Evolutionary conservation across 2,329 filamentous ascomycete genomes (phyloP).

Genomic region (Epichloe aotearoae): DNA sequence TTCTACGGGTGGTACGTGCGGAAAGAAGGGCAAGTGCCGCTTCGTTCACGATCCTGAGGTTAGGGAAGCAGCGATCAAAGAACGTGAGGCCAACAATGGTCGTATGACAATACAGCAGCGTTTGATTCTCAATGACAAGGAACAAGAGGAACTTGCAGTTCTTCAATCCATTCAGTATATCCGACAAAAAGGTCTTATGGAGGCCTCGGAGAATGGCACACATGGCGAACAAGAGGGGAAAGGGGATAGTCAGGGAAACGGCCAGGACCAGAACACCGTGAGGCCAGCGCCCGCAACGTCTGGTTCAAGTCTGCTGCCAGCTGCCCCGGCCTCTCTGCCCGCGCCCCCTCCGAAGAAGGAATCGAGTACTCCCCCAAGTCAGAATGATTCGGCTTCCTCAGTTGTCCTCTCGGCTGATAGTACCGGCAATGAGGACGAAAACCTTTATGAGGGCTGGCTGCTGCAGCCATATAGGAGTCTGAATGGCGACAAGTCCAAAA

Average conservation of each 20-base stretch:
- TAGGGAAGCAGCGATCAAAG: conserved; percentile 48
- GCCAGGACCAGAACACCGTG: background rate
- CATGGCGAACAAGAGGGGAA: conserved; percentile 3
- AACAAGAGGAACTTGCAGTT: conserved; percentile 53
- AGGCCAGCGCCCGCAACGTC: conserved; percentile 7
- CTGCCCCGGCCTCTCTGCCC: conserved; percentile 25
- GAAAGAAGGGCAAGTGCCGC: conserved; percentile 64
- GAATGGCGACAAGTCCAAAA: conserved; percentile 18
- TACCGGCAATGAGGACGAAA: conserved; percentile 17
- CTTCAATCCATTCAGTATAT: conserved; percentile 54
- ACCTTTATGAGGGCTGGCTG: conserved; percentile 26
- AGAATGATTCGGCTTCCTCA: conserved; percentile 20
- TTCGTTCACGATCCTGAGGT: conserved; percentile 55
- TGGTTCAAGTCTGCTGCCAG: conserved; percentile 21
- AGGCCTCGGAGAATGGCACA: conserved; percentile 10
- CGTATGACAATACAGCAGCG: conserved; percentile 54
- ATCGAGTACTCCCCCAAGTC: conserved; percentile 14
- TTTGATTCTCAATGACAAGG: conserved; percentile 52
- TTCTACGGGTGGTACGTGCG: conserved; percentile 54
- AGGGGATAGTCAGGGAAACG: conserved; percentile 9
- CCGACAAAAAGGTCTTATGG: conserved; percentile 43
- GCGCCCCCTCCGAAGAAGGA: conserved; percentile 23
- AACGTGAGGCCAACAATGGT: conserved; percentile 51
- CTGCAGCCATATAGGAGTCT: conserved; percentile 23
- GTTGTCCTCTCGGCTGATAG: conserved; percentile 18